phyloP scores from a whole-genome alignment of 208 protist genomes.

The Acanthamoeba culbertsoni region DNA sequence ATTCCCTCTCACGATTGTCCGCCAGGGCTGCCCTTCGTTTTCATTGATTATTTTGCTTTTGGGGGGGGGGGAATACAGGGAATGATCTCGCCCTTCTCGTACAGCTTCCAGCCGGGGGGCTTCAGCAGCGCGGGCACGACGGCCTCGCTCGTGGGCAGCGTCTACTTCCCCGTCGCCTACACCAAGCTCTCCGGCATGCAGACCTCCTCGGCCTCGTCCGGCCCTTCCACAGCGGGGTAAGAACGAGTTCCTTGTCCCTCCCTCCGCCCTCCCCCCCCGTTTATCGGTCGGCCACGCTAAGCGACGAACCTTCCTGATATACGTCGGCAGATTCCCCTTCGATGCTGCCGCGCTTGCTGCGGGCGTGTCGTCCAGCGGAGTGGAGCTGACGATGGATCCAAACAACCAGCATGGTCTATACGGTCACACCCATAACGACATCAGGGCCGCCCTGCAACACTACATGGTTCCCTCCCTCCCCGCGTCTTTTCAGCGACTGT shows the following conservation, averaged over 20 bases:
- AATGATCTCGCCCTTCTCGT: neutral
- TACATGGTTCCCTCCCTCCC: neutral
- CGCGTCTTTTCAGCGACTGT: neutral
- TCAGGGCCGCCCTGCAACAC: neutral
- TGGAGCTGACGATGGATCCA: neutral
- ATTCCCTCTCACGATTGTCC: too few relatives aligned
- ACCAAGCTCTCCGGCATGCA: neutral
- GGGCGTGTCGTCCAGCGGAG: neutral
- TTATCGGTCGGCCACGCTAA: too few relatives aligned
- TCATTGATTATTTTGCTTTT: too few relatives aligned
- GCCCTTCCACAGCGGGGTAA: neutral
- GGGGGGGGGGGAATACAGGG: neutral
- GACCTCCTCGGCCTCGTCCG: neutral
- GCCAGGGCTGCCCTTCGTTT: too few relatives aligned
- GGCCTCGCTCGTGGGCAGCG: neutral
- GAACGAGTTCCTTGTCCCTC: neutral
- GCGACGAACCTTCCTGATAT: too few relatives aligned
- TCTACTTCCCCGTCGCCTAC: slow-evolving; percentile 17
- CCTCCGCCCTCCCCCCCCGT: too few relatives aligned
- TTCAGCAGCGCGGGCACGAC: neutral
- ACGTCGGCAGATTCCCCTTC: neutral
- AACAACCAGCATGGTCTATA: neutral
- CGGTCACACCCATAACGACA: neutral
- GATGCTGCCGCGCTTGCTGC: neutral
- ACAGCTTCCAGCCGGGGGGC: neutral